These are phyloP conservation scores for Leccinum imitatum DNA, from an alignment of 768 basidiomycete genomes.

Conservation along the genomic window DNA sequence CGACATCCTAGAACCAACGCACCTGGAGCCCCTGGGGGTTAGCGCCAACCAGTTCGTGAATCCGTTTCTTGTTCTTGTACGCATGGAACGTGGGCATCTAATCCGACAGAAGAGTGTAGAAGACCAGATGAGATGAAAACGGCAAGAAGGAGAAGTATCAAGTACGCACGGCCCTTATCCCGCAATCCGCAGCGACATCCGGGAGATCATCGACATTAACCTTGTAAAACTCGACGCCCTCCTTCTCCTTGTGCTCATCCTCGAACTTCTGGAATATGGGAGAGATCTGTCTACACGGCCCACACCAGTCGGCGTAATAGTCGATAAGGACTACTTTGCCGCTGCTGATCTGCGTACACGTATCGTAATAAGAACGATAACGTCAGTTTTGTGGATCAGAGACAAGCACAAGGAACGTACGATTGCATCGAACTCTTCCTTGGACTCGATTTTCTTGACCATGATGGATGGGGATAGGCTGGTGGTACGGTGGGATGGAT, in stretches of 20 bases:
- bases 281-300: slow-evolving; percentile 16
- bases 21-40: background rate
- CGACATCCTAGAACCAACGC: background rate
- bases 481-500: no score
- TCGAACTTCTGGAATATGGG: slow-evolving; percentile 14
- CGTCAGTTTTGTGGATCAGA: background rate
- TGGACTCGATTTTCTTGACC: slow-evolving; percentile 1
- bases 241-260: background rate
- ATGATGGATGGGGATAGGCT: background rate
- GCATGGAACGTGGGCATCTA: slow-evolving; percentile 24
- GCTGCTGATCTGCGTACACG: background rate
- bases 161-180: slow-evolving; percentile 51
- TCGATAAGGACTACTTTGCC: slow-evolving; percentile 17
- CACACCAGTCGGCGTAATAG: slow-evolving; percentile 24
- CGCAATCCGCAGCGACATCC: slow-evolving; percentile 49
- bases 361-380: background rate
- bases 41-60: slow-evolving; percentile 4
- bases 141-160: background rate
- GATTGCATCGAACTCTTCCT: background rate
- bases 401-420: slow-evolving; percentile 4
- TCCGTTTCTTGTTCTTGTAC: background rate
- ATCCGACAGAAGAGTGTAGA: background rate
- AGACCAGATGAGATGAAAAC: background rate
- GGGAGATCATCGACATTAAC: slow-evolving; percentile 62
- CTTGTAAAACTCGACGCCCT: slow-evolving; percentile 60